Evolutionary conservation across 495 filamentous ascomycete genomes (phyloP).

Genomic region (Penicillium robsamsonii): DNA sequence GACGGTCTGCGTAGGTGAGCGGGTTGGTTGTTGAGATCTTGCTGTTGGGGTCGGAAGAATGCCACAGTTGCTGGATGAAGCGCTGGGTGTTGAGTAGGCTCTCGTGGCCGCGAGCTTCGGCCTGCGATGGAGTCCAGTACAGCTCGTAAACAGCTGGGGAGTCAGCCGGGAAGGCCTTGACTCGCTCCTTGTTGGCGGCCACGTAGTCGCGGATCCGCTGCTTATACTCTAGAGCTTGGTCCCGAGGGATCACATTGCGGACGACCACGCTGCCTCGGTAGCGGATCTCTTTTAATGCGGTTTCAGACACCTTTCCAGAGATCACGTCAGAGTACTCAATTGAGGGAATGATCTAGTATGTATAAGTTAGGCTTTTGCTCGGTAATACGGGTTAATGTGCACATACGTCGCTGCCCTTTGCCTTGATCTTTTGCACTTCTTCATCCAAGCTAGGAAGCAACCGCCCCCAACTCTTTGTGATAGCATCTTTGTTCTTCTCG

Average conservation of each 20-base stretch:
- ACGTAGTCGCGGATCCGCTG: constrained; percentile 57
- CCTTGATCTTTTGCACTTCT: constrained; percentile 44
- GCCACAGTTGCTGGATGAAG: constrained; percentile 73
- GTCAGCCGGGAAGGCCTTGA: constrained; percentile 54
- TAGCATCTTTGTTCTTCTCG: constrained; percentile 56
- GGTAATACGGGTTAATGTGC: neutral
- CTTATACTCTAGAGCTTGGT: constrained; percentile 53
- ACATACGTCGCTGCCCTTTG: constrained; percentile 51
- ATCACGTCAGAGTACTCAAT: constrained; percentile 56
- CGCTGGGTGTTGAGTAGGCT: constrained; percentile 66
- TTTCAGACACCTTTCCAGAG: constrained; percentile 42
- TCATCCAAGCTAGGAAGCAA: constrained; percentile 60
- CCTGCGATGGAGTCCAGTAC: constrained; percentile 81
- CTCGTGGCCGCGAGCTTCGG: constrained; percentile 69
- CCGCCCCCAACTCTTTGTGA: constrained; percentile 67
- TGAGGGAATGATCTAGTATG: constrained; percentile 54
- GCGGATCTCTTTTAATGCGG: constrained; percentile 51
- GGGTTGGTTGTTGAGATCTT: constrained; percentile 65
- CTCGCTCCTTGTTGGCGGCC: constrained; percentile 48
- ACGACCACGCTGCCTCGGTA: constrained; percentile 64
- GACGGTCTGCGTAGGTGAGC: constrained; percentile 74
- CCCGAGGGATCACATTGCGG: constrained; percentile 58
- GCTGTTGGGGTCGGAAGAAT: constrained; percentile 59
- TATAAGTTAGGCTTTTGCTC: constrained; percentile 9
- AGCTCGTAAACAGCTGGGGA: constrained; percentile 81